Evolutionary conservation across 129 eudicot species (phyloP).

Genomic region (Lactuca saligna): DNA sequence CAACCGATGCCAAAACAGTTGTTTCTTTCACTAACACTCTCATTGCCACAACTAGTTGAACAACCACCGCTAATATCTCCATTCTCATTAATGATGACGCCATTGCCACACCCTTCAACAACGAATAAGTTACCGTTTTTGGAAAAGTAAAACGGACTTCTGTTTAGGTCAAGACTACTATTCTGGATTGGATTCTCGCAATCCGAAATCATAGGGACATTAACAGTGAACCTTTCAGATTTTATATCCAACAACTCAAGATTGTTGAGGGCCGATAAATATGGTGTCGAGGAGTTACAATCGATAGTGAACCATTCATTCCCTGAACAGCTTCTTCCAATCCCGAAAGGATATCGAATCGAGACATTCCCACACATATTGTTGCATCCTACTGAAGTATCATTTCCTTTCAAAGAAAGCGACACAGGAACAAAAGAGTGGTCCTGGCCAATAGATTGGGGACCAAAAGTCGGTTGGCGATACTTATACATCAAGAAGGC

Average conservation of each 20-base stretch:
- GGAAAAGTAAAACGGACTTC: conserved; percentile 7
- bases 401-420: not conserved
- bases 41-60: conserved; percentile 3
- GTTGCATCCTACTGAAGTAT: not conserved
- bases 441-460: not conserved
- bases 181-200: not conserved
- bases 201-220: conserved; percentile 2
- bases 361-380: not conserved
- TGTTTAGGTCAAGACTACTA: not conserved
- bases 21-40: not conserved
- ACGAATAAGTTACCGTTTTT: not conserved
- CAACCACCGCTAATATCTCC: conserved; percentile 5
- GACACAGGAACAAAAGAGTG: not conserved
- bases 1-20: conserved; percentile 35
- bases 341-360: not conserved
- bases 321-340: not conserved
- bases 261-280: not conserved
- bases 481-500: conserved; percentile 19
- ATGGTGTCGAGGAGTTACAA: not conserved
- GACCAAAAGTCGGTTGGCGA: not conserved
- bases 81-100: not conserved
- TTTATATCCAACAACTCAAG: not conserved
- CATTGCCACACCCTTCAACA: conserved; percentile 12
- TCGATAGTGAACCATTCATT: not conserved
- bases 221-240: not conserved